phyloP scores from a whole-genome alignment of 2,329 filamentous ascomycete species.

The Microsporum canis region DNA sequence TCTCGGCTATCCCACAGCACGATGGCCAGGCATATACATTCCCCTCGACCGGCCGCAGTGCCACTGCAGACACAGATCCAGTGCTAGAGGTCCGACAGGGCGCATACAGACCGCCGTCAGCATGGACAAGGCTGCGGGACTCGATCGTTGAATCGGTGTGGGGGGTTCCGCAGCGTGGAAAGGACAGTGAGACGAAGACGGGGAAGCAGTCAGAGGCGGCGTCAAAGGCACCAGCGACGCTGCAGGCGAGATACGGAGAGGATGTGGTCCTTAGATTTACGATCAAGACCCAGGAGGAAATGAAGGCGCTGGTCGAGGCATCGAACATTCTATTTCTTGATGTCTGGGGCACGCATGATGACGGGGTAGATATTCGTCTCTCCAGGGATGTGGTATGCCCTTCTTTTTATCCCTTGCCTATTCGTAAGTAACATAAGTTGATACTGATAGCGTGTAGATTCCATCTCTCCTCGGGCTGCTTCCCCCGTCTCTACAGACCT shows the following conservation, averaged over 20 bases:
- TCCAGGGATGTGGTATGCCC: constrained; percentile 57
- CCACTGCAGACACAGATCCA: constrained; percentile 21
- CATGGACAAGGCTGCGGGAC: constrained; percentile 32
- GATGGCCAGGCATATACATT: constrained; percentile 6
- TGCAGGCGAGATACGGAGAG: constrained; percentile 52
- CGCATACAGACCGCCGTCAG: constrained; percentile 20
- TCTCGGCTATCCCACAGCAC: constrained; percentile 8
- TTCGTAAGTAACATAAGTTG: constrained; percentile 4
- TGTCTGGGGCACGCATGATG: constrained; percentile 72
- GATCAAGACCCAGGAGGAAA: constrained; percentile 56
- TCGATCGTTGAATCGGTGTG: constrained; percentile 36
- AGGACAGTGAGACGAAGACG: constrained; percentile 8
- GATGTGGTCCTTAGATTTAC: constrained; percentile 85
- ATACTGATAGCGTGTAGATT: constrained; percentile 32
- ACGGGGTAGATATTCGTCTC: constrained; percentile 76
- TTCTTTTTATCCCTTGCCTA: background rate
- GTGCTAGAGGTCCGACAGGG: constrained; percentile 19
- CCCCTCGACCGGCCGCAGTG: constrained; percentile 17
- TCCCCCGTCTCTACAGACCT: constrained; percentile 58
- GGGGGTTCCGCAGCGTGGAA: constrained; percentile 23
- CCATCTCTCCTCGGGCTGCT: constrained; percentile 68
- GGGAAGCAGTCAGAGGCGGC: constrained; percentile 16
- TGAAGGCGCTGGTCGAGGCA: constrained; percentile 59
- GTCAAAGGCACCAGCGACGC: constrained; percentile 26
- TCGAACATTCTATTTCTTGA: constrained; percentile 69